A percentile compares a stretch with the other conserved stretches of the same genome.
phyloP scores from a whole-genome alignment of 2,329 filamentous ascomycete genomes.

The Verticillium dahliae region DNA sequence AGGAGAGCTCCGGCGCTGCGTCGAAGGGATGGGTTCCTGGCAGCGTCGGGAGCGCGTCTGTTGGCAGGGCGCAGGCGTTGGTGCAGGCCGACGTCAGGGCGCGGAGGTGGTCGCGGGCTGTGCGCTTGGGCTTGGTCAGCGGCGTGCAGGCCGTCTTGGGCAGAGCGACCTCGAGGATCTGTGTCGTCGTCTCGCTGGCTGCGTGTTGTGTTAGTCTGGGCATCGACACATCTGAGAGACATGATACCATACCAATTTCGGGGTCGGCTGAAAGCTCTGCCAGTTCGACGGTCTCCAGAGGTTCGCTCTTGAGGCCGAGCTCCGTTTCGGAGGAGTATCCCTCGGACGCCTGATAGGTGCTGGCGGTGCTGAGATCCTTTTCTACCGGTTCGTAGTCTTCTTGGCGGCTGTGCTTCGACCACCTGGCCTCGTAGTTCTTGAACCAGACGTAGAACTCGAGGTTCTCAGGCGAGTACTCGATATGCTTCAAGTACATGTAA shows the following conservation, averaged over 20 bases:
- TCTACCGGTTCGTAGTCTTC: slow-evolving; percentile 6
- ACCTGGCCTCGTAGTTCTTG: slow-evolving; percentile 32
- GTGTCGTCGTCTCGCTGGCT: slow-evolving; percentile 22
- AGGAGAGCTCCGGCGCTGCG: slow-evolving; percentile 25
- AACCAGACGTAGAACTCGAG: slow-evolving; percentile 44
- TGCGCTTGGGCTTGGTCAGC: slow-evolving; percentile 6
- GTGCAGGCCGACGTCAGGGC: slow-evolving; percentile 12
- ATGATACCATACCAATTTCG: slow-evolving; percentile 21
- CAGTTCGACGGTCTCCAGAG: slow-evolving; percentile 11
- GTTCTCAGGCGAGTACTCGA: slow-evolving; percentile 41
- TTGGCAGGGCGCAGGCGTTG: slow-evolving; percentile 8
- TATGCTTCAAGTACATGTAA: slow-evolving; percentile 44
- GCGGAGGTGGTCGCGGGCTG: slow-evolving; percentile 14
- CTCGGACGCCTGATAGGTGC: background rate
- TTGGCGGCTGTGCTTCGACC: slow-evolving; percentile 12
- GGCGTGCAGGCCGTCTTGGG: slow-evolving; percentile 19
- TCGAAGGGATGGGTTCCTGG: slow-evolving; percentile 2
- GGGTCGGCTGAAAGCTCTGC: slow-evolving; percentile 17
- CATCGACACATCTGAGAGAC: background rate
- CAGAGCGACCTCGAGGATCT: slow-evolving; percentile 26
- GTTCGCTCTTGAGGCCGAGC: background rate
- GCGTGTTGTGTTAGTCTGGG: no score
- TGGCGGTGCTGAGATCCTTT: slow-evolving; percentile 6
- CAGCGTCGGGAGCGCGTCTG: background rate
- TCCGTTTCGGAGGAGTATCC: slow-evolving; percentile 3